Evolutionary conservation across 176 grass and related monocot species (phyloP).

Genomic region (Oryza rufipogon): DNA sequence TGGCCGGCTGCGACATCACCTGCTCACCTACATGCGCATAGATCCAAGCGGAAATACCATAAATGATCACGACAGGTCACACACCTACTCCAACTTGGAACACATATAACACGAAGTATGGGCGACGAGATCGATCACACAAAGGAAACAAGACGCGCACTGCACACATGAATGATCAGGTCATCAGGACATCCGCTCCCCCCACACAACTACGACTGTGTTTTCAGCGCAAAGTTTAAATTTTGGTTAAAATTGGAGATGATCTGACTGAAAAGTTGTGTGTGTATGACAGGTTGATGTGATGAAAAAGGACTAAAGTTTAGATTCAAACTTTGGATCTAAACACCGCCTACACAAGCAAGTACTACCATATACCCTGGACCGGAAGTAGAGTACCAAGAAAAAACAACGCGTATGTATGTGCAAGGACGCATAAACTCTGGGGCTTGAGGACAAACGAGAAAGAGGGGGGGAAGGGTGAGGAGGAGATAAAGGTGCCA

Average conservation of each 20-base stretch:
- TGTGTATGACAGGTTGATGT: too few relatives aligned
- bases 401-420: neutral
- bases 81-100: conserved; percentile 26
- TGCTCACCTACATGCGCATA: conserved; percentile 22
- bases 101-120: neutral
- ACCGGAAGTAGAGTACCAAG: neutral
- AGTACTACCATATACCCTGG: neutral
- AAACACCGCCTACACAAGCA: neutral
- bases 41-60: conserved; percentile 29
- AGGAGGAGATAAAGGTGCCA: conserved; percentile 28
- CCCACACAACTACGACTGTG: too few relatives aligned
- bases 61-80: neutral
- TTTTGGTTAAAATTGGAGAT: too few relatives aligned
- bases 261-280: too few relatives aligned
- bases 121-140: conserved; percentile 7
- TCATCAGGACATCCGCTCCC: neutral
- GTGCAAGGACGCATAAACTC: neutral
- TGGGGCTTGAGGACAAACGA: conserved; percentile 22
- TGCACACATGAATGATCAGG: neutral
- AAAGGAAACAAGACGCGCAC: neutral
- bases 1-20: conserved; percentile 25
- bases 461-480: conserved; percentile 10
- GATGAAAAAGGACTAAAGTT: too few relatives aligned
- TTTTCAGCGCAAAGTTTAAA: too few relatives aligned
- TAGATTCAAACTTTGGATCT: too few relatives aligned